Evolutionary conservation across 2,329 filamentous ascomycete genomes (phyloP).

Genomic region (Cadophora sp.): DNA sequence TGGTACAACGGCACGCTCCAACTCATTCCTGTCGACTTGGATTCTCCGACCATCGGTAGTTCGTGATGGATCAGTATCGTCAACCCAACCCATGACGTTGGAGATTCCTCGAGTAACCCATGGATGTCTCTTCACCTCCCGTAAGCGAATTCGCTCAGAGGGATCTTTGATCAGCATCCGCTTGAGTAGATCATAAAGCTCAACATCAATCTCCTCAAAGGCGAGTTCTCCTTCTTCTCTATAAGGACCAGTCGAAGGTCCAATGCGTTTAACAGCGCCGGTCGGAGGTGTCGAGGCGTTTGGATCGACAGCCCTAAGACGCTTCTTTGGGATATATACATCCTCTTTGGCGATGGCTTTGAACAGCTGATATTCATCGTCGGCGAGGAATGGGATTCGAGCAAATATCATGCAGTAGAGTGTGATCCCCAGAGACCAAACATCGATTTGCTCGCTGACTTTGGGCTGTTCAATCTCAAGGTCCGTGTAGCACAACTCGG

Average conservation of each 20-base stretch:
- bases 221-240: constrained; percentile 78
- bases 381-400: constrained; percentile 89
- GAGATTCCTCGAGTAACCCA: constrained; percentile 85
- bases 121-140: constrained; percentile 91
- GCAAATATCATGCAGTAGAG: constrained; percentile 95
- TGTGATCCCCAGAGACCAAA: constrained; percentile 96
- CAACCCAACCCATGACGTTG: constrained; percentile 83
- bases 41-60: constrained; percentile 84
- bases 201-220: constrained; percentile 86
- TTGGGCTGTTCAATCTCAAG: constrained; percentile 71
- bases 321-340: constrained; percentile 83
- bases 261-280: constrained; percentile 58
- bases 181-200: constrained; percentile 78
- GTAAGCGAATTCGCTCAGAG: constrained; percentile 83
- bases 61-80: constrained; percentile 86
- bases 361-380: constrained; percentile 93
- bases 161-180: constrained; percentile 90
- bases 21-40: constrained; percentile 88
- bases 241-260: constrained; percentile 62
- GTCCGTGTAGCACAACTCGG: constrained; percentile 92
- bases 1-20: constrained; percentile 88
- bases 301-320: constrained; percentile 77
- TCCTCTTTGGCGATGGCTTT: constrained; percentile 89
- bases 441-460: constrained; percentile 92
- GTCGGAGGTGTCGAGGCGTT: constrained; percentile 61